Evolutionary conservation across 2,329 filamentous ascomycete genomes (phyloP).

Genomic region (Paraconiothyrium sp.): DNA sequence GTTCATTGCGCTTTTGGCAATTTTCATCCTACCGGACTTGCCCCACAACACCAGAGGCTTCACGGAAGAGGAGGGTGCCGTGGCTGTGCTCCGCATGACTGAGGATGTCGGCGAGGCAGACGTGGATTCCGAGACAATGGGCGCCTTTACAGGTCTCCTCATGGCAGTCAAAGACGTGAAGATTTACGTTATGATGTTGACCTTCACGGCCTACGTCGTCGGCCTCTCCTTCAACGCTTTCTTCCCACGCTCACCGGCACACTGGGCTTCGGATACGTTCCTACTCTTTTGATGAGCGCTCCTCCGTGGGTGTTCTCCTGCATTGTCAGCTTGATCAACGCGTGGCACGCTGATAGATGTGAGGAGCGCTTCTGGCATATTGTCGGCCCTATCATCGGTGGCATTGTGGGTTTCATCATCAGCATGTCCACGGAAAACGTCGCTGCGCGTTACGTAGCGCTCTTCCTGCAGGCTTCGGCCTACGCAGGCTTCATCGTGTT

Average conservation of each 20-base stretch:
- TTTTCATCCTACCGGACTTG: constrained; percentile 46
- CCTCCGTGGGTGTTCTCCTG: constrained; percentile 62
- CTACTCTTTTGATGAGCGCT: constrained; percentile 52
- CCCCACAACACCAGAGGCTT: constrained; percentile 57
- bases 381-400: constrained; percentile 54
- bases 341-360: constrained; percentile 61
- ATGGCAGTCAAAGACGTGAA: constrained; percentile 70
- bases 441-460: constrained; percentile 44
- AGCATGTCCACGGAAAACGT: constrained; percentile 43
- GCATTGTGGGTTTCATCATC: constrained; percentile 57
- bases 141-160: constrained; percentile 62
- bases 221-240: constrained; percentile 54
- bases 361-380: constrained; percentile 64
- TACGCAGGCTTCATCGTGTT: constrained; percentile 51
- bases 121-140: constrained; percentile 54
- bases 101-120: constrained; percentile 62
- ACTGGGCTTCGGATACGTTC: constrained; percentile 50
- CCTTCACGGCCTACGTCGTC: constrained; percentile 69
- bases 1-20: constrained; percentile 41
- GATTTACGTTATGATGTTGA: constrained; percentile 71
- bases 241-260: constrained; percentile 51
- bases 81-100: constrained; percentile 51
- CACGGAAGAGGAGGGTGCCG: constrained; percentile 57
- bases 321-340: constrained; percentile 58
- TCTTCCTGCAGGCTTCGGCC: constrained; percentile 52